phyloP scores from a whole-genome alignment of 75 land plant species.

The Ceratopteris richardii region DNA sequence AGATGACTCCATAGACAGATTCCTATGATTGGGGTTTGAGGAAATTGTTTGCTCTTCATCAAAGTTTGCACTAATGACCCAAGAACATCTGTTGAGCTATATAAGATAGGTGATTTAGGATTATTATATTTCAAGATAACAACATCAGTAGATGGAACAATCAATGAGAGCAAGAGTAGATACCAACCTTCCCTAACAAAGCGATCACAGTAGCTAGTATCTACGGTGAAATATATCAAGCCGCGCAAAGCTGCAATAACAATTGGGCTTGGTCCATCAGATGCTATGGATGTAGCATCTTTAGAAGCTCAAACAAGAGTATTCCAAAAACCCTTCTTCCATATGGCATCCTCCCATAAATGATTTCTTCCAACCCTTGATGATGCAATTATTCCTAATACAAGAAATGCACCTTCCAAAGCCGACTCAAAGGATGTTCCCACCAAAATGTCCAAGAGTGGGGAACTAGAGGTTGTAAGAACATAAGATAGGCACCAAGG shows the following conservation, averaged over 20 bases:
- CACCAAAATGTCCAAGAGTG: constrained; percentile 52
- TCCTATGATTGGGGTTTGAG: neutral
- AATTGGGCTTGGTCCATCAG: constrained; percentile 29
- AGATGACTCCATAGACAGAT: constrained; percentile 7
- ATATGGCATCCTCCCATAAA: constrained; percentile 25
- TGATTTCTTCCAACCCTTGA: constrained; percentile 32
- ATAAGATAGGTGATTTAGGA: constrained; percentile 29
- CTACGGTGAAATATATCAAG: constrained; percentile 30
- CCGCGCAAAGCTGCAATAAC: constrained; percentile 43
- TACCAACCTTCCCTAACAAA: constrained; percentile 35
- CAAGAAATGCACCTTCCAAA: constrained; percentile 32
- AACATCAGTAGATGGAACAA: constrained; percentile 25
- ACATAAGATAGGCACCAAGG: constrained; percentile 57
- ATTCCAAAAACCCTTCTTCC: constrained; percentile 44
- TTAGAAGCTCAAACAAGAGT: constrained; percentile 37
- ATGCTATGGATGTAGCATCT: constrained; percentile 34
- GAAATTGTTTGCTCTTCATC: neutral
- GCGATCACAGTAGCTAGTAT: constrained; percentile 18
- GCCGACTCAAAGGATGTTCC: constrained; percentile 36
- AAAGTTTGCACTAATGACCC: constrained; percentile 23
- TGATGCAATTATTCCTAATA: constrained; percentile 28
- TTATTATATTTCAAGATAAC: constrained; percentile 17
- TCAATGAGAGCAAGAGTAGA: constrained; percentile 29
- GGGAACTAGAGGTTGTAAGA: constrained; percentile 88
- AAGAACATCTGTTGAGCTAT: constrained; percentile 38